phyloP scores from a whole-genome alignment of 208 protist genomes.

The Crithidia expoeki region DNA sequence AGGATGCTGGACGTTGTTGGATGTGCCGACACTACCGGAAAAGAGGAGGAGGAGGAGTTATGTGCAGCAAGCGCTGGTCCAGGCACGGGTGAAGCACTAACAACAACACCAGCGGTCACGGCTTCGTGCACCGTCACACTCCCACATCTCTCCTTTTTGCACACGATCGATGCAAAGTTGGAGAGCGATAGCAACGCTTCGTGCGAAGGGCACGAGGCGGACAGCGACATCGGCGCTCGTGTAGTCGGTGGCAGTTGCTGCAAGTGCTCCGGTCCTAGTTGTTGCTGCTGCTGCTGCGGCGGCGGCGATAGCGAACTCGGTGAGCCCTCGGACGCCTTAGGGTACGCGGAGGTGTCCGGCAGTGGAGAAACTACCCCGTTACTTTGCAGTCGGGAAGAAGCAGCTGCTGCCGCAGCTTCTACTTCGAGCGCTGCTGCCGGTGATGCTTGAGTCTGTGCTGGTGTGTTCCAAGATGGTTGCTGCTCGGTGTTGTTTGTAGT shows the following conservation, averaged over 20 bases:
- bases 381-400: neutral
- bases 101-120: too few species aligned
- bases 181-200: conserved; percentile 4
- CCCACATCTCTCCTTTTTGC: neutral
- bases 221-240: conserved; percentile 10
- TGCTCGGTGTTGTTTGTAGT: neutral
- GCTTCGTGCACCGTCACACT: neutral
- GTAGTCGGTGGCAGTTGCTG: conserved; percentile 16
- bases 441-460: neutral
- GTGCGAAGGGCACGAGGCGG: neutral
- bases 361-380: neutral
- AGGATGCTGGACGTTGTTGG: neutral
- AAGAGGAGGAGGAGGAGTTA: neutral
- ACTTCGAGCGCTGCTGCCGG: neutral
- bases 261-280: neutral
- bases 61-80: neutral
- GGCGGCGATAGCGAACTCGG: neutral
- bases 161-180: neutral
- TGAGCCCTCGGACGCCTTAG: neutral
- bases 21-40: neutral
- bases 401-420: neutral
- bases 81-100: neutral
- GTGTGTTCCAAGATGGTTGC: too few species aligned
- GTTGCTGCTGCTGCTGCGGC: neutral
- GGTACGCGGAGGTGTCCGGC: neutral